These are phyloP conservation scores for Nemophila menziesii DNA, from an alignment of 257 asterid genomes.

Conservation along the genomic window DNA sequence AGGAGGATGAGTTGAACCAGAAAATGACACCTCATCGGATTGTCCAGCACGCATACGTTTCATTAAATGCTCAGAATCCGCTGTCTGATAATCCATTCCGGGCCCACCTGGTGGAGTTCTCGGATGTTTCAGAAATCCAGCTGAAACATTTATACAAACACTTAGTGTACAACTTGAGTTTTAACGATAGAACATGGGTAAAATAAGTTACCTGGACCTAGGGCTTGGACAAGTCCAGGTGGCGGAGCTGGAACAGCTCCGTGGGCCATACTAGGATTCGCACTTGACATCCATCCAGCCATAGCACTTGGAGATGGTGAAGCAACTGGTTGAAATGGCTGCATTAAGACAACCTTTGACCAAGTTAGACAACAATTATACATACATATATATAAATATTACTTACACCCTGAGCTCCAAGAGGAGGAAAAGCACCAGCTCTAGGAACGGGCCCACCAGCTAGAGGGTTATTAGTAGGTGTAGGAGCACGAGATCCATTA, in stretches of 20 bases:
- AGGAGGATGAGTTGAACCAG: slow-evolving; percentile 47
- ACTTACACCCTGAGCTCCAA: slow-evolving; percentile 52
- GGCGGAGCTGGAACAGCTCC: slow-evolving; percentile 23
- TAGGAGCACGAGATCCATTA: slow-evolving; percentile 39
- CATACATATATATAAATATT: not conserved
- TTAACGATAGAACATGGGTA: not conserved
- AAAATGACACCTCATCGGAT: slow-evolving; percentile 51
- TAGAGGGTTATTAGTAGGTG: slow-evolving; percentile 37
- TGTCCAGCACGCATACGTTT: slow-evolving; percentile 52
- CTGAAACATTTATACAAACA: too few species aligned
- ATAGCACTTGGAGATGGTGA: slow-evolving; percentile 45
- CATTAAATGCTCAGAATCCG: slow-evolving; percentile 52
- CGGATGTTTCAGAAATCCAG: slow-evolving; percentile 50
- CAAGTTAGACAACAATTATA: not conserved
- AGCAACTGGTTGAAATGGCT: slow-evolving; percentile 16
- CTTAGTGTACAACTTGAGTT: not conserved
- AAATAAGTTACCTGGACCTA: slow-evolving; percentile 3
- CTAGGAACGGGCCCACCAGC: slow-evolving; percentile 32
- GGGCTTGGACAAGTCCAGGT: slow-evolving; percentile 15
- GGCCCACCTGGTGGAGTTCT: slow-evolving; percentile 50
- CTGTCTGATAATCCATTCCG: slow-evolving; percentile 52
- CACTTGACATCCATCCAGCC: slow-evolving; percentile 62
- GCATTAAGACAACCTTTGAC: not conserved
- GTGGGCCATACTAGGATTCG: slow-evolving; percentile 14
- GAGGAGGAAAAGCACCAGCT: slow-evolving; percentile 30